Base-by-base conservation (phyloP, 2,329 filamentous ascomycete genomes). In the Fusarium sp. region DNA sequence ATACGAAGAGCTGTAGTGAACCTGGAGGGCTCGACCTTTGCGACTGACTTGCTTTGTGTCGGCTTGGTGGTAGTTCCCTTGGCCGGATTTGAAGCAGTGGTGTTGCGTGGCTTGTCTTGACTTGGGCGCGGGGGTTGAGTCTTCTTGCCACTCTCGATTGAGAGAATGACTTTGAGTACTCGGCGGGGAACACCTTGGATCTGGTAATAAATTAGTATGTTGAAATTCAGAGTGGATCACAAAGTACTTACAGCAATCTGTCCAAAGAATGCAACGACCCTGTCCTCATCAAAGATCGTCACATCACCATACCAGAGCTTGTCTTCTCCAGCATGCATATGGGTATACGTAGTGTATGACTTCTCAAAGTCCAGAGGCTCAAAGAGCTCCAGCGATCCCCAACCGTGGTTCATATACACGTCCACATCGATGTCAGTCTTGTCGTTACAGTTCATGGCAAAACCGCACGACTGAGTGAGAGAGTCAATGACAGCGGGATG, bases 251-350 rank as follows among this genome's bases (percentile, higher is more conserved):
- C 63, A 85, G 85, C 63, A 7, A 72, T 73, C 44, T 70, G 66
- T 1, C 66, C 71, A 31, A 73, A 70, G 45, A 58, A 70, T 0
- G 71, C 85, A 3, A 87, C 82, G 38, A 87, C 79, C 53, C 75
- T 79, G 34, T 86, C 84, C 39, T 83, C 82, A 26, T 88, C 84
- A 58, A 88, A 86, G 67, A 88, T 77, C 64, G 86, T 87, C 11
- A 83, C 85, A 66, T 88, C 85, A 43, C 86, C 86, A 31, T 65
- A 54, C 63, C 64, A 69, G 1, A 66, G 70, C 39, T 68, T 64
- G 2, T 72, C 70, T 5, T 66, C 22, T 0, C 70, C 70, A 11
- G 54, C 60, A 1, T 28, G 31, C 70, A 72, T 72, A 18, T 68
- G 70, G 0, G 70, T 72, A 5, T 73, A 72, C 1, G 70, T 69